phyloP scores from a whole-genome alignment of 2,329 filamentous ascomycete genomes.

The Colletotrichum neosansevieriae region DNA sequence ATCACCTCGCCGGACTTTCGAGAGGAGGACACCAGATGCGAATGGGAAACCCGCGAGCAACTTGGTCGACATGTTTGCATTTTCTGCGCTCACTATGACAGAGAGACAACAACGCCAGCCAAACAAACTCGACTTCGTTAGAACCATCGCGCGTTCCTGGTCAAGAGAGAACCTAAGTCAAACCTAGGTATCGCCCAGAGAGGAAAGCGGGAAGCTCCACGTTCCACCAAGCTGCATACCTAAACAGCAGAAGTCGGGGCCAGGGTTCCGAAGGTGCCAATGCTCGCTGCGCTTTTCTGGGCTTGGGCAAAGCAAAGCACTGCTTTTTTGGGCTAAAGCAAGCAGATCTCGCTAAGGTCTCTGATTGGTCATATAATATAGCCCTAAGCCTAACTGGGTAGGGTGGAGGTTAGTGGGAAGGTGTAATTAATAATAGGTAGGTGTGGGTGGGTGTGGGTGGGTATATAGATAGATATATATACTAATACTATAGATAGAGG shows the following conservation, averaged over 20 bases:
- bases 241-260: conserved; percentile 1
- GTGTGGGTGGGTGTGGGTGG: too few species aligned
- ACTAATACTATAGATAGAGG: too few species aligned
- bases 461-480: too few species aligned
- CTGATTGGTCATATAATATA: too few species aligned
- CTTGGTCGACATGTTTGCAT: not conserved
- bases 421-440: too few species aligned
- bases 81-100: not conserved
- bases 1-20: conserved; percentile 7
- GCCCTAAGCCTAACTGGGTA: too few species aligned
- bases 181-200: not conserved
- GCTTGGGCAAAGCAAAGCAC: too few species aligned
- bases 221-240: conserved; percentile 24
- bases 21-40: not conserved
- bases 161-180: not conserved
- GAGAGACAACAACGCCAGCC: not conserved
- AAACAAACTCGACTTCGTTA: not conserved
- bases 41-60: not conserved
- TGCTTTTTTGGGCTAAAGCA: too few species aligned
- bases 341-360: too few species aligned
- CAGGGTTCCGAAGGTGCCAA: too few species aligned
- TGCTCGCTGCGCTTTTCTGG: too few species aligned
- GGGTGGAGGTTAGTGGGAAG: too few species aligned
- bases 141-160: not conserved
- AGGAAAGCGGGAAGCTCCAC: conserved; percentile 21